Conservation (phyloP, 306 rosid species). For the Sechiopsis laciniata region DNA sequence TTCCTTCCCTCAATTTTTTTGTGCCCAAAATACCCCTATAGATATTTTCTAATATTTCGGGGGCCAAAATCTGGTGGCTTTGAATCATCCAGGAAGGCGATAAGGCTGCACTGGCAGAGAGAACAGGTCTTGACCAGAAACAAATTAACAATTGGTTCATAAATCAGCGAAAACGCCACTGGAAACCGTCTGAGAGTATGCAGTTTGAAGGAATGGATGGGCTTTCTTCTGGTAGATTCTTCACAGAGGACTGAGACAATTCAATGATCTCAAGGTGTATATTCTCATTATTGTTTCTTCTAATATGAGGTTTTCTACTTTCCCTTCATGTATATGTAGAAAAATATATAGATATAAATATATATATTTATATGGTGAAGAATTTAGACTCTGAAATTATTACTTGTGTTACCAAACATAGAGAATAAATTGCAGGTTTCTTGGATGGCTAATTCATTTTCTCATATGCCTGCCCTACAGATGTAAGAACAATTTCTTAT, state of each 20-base stretch:
- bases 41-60: not conserved
- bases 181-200: slow-evolving; percentile 88
- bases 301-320: slow-evolving; percentile 3
- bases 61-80: not conserved
- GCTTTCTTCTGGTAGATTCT: slow-evolving; percentile 42
- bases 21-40: too few species aligned
- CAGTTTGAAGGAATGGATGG: slow-evolving; percentile 67
- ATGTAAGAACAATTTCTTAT: not conserved
- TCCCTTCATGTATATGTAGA: slow-evolving; percentile 5
- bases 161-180: slow-evolving; percentile 90
- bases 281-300: slow-evolving; percentile 15
- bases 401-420: slow-evolving; percentile 31
- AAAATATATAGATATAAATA: not conserved
- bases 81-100: slow-evolving; percentile 61
- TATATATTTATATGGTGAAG: not conserved
- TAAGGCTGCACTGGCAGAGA: slow-evolving; percentile 66
- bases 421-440: slow-evolving; percentile 17
- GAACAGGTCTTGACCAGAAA: slow-evolving; percentile 85
- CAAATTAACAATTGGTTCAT: slow-evolving; percentile 98
- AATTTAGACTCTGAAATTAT: slow-evolving; percentile 5
- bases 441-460: not conserved
- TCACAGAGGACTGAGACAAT: slow-evolving; percentile 39
- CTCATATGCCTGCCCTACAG: not conserved
- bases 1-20: too few species aligned
- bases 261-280: slow-evolving; percentile 5